Evolutionary conservation across 148 eudicot genomes (phyloP).

Genomic region (Fallopia convolvulus): DNA sequence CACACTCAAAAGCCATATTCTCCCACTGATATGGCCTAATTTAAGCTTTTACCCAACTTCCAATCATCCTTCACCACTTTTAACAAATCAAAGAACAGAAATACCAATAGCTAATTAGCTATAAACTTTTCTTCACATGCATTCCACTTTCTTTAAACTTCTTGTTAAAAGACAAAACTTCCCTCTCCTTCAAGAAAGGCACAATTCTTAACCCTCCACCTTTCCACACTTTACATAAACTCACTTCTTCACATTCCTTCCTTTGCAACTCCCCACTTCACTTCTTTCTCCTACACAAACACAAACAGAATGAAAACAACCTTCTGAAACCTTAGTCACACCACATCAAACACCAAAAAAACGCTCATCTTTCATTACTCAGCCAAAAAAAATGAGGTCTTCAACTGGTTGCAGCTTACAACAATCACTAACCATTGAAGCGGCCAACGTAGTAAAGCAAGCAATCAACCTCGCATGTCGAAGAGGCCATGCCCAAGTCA

Average conservation of each 20-base stretch:
- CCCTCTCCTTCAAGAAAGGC: constrained; percentile 57
- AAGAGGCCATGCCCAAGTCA: constrained; percentile 87
- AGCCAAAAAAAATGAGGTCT: constrained; percentile 39
- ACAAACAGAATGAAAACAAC: background rate
- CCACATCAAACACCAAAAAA: constrained; percentile 3
- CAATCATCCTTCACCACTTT: background rate
- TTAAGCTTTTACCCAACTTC: background rate
- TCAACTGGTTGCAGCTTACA: constrained; percentile 52
- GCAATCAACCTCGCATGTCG: constrained; percentile 63
- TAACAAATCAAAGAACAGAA: background rate
- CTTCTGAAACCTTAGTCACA: background rate
- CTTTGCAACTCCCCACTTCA: constrained; percentile 27
- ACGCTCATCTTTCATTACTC: background rate
- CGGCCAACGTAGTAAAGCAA: constrained; percentile 61
- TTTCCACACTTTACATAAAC: constrained; percentile 17
- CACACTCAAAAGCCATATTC: background rate
- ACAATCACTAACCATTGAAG: constrained; percentile 66
- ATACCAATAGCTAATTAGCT: background rate
- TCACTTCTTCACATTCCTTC: background rate
- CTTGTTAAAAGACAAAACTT: background rate
- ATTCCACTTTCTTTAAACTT: constrained; percentile 32
- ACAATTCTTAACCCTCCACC: constrained; percentile 30
- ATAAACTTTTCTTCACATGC: background rate
- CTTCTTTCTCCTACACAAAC: constrained; percentile 15
- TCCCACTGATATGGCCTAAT: background rate